These are phyloP conservation scores for Aspergillus mulundensis DNA, from an alignment of 495 filamentous ascomycete genomes.

Conservation along the genomic window DNA sequence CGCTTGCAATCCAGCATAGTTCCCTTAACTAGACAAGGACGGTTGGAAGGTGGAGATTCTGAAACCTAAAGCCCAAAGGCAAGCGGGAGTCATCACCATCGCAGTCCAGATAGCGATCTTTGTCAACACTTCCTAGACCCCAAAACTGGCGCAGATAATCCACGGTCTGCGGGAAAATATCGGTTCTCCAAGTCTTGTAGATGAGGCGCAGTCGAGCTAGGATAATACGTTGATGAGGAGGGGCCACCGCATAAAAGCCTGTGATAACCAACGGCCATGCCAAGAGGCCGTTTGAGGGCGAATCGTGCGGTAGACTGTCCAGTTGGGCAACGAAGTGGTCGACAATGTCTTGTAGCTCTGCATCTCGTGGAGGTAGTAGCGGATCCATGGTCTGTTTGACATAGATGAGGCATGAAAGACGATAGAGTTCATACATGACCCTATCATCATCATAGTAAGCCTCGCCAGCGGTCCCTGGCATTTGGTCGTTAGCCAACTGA, in stretches of 20 bases:
- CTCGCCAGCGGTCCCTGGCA: not conserved
- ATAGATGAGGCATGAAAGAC: not conserved
- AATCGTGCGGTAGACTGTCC: conserved; percentile 5
- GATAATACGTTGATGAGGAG: conserved; percentile 13
- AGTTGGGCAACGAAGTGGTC: not conserved
- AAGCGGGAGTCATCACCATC: not conserved
- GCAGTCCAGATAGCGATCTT: not conserved
- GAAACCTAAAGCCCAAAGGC: not conserved
- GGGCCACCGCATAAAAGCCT: conserved; percentile 9
- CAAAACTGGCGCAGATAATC: conserved; percentile 2
- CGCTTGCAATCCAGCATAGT: not conserved
- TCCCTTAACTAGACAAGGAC: not conserved
- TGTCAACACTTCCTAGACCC: not conserved
- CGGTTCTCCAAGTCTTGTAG: conserved; percentile 1
- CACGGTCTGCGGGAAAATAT: conserved; percentile 1
- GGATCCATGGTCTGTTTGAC: not conserved
- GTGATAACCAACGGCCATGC: conserved; percentile 21
- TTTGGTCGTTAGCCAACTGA: not conserved
- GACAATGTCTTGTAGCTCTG: not conserved
- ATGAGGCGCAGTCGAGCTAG: conserved; percentile 3
- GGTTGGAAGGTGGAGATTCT: not conserved
- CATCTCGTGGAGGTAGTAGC: too few species aligned
- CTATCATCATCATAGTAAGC: not conserved
- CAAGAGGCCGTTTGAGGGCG: conserved; percentile 14
- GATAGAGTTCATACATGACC: not conserved